phyloP scores from a whole-genome alignment of 371 early-diverging fungal species.

The Circinella umbellata region DNA sequence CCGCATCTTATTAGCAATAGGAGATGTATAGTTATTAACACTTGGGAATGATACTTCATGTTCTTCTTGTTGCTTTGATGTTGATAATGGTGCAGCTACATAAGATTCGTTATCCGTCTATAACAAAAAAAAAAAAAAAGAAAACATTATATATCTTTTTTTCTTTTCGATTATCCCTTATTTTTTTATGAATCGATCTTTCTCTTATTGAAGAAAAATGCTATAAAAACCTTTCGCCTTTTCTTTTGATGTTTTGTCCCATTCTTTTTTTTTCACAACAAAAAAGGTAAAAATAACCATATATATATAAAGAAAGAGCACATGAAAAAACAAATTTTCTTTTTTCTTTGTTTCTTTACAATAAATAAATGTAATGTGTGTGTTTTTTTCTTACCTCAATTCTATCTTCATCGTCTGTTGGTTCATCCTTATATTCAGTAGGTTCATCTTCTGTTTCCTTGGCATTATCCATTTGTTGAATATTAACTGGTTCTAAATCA shows the following conservation, averaged over 20 bases:
- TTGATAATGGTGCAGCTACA: neutral
- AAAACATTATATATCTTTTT: too few relatives aligned
- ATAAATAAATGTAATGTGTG: neutral
- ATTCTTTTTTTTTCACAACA: neutral
- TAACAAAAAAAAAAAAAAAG: neutral
- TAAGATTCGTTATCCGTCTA: constrained; percentile 19
- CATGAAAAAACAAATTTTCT: too few relatives aligned
- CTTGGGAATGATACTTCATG: neutral
- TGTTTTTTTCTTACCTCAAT: neutral
- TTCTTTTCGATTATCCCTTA: too few relatives aligned
- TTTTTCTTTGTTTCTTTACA: neutral
- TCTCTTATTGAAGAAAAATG: neutral
- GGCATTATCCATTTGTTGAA: constrained; percentile 13
- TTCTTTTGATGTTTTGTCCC: too few relatives aligned
- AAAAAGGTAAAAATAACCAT: neutral
- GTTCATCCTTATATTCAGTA: constrained; percentile 4
- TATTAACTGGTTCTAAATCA: neutral
- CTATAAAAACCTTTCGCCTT: neutral
- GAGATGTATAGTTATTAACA: neutral
- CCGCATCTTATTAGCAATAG: constrained; percentile 9
- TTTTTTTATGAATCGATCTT: too few relatives aligned
- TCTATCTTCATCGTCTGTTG: constrained; percentile 10
- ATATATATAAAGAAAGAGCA: neutral
- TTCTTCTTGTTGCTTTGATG: neutral
- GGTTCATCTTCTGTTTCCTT: constrained; percentile 26